phyloP scores from a whole-genome alignment of 805 yeast species.

The Ogataea corticis region DNA sequence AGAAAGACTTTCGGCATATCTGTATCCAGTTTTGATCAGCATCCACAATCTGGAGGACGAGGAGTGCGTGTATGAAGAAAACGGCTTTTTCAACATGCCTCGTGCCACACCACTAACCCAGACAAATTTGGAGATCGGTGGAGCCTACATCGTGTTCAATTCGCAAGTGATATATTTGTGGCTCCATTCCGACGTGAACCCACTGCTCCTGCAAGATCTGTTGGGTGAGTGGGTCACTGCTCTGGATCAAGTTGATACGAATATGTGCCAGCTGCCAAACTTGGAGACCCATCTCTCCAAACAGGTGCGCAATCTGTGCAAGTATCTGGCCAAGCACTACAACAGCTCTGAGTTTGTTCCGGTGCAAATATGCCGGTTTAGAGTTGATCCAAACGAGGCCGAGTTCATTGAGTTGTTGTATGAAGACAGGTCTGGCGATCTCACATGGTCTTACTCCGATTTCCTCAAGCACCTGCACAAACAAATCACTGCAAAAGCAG shows the following conservation, averaged over 20 bases:
- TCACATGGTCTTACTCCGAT: slow-evolving; percentile 60
- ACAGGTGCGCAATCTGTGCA: slow-evolving; percentile 65
- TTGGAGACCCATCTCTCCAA: slow-evolving; percentile 66
- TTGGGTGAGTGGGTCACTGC: slow-evolving; percentile 58
- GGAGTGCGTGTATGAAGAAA: slow-evolving; percentile 53
- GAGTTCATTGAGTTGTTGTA: slow-evolving; percentile 61
- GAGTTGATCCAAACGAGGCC: slow-evolving; percentile 58
- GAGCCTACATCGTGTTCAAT: slow-evolving; percentile 76
- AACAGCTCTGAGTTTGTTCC: slow-evolving; percentile 43
- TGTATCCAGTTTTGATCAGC: slow-evolving; percentile 81
- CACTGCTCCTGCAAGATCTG: slow-evolving; percentile 67
- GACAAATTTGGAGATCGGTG: slow-evolving; percentile 53
- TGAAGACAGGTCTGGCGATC: slow-evolving; percentile 67
- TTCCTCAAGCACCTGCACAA: slow-evolving; percentile 70
- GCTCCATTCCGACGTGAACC: slow-evolving; percentile 69
- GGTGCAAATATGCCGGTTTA: slow-evolving; percentile 63
- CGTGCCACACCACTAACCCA: slow-evolving; percentile 46
- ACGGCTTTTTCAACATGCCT: slow-evolving; percentile 51
- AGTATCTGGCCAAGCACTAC: slow-evolving; percentile 47
- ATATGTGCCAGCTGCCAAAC: slow-evolving; percentile 62
- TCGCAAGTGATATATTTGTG: slow-evolving; percentile 61
- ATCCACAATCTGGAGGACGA: slow-evolving; percentile 61
- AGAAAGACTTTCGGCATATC: slow-evolving; percentile 55
- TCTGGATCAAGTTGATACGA: slow-evolving; percentile 48
- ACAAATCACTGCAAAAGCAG: slow-evolving; percentile 52